Evolutionary conservation across 306 rosid species (phyloP).

Genomic region (Acacia crassicarpa): DNA sequence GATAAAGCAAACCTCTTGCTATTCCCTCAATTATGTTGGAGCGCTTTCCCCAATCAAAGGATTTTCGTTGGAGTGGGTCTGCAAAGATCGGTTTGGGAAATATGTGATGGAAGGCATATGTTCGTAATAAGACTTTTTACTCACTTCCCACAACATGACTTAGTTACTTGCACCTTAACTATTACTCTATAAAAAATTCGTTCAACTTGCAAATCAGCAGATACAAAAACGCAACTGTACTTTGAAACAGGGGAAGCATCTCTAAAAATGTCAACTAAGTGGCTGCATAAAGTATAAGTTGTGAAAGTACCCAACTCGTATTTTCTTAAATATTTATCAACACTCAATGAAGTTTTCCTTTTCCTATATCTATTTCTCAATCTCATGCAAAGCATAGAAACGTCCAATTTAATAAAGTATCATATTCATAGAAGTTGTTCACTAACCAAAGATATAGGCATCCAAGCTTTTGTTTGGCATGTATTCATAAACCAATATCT

Average conservation of each 20-base stretch:
- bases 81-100: not conserved
- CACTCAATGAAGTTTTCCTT: not conserved
- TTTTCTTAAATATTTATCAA: not conserved
- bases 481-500: constrained; percentile 29
- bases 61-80: not conserved
- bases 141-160: not conserved
- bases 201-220: not conserved
- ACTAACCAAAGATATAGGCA: constrained; percentile 29
- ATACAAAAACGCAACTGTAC: not conserved
- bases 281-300: not conserved
- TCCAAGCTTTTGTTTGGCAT: constrained; percentile 28
- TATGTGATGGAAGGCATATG: not conserved
- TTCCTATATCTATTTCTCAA: not conserved
- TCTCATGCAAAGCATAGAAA: not conserved
- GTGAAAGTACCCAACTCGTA: not conserved
- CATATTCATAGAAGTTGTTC: not conserved
- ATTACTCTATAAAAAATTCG: too few relatives aligned
- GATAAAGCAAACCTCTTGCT: not conserved
- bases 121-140: not conserved
- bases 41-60: not conserved
- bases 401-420: not conserved
- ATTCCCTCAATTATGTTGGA: not conserved
- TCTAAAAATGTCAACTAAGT: not conserved
- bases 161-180: not conserved
- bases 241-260: not conserved